Base-by-base conservation (phyloP, 371 early-diverging fungal species). In the Coemansia sp. region DNA sequence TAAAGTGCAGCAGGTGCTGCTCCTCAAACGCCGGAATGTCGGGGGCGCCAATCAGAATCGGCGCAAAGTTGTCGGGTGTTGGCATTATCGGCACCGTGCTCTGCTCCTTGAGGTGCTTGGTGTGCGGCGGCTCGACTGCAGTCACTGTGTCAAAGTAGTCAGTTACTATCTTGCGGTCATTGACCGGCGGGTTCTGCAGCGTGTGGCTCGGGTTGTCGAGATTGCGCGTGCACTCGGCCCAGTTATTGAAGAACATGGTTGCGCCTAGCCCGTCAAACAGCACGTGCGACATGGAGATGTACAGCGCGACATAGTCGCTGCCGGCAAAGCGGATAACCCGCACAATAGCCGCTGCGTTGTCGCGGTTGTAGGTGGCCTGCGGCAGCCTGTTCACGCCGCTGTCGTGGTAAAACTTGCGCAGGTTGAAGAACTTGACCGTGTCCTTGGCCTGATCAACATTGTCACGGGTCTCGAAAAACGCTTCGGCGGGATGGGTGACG, bases 1-100 rank as follows among this genome's bases (percentile, higher is more conserved):
- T 62, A 32, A 74, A 53, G 42, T 74, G 75, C n/a, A 74, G 39
- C 49, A 74, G 43, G 26, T 74, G 75, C 39, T 74, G 75, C 30
- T 74, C 55, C 35, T 62, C 55, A 9, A 59, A 38, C 4, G 13
- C 11, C 0, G 60, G 62, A 0, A 52, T 38, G 16, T 74, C 75
- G 4, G 72, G 66, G 5, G 75, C 26, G 5, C 65, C 52, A 34
- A 74, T 53, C 52, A 74, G n/a, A 9, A 74, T 34, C 3, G 72
- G 62, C 8, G 73, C 73, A 34, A 74, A 56, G 31, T 47, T 36
- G 6, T 31, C 47, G 0, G 73, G 59, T 2, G 47, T 45, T 4
- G 36, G 43, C 42, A 71, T 62, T 4, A 43, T n/a, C 30, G 45
- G 30, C 2, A 38, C 41, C 4, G 71, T 42, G 3, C 54, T 5